Percentiles rank a stretch among this genome's conserved stretches.
Evolutionary conservation across 257 asterid species (phyloP).

Genomic region (Osmanthus fragrans): DNA sequence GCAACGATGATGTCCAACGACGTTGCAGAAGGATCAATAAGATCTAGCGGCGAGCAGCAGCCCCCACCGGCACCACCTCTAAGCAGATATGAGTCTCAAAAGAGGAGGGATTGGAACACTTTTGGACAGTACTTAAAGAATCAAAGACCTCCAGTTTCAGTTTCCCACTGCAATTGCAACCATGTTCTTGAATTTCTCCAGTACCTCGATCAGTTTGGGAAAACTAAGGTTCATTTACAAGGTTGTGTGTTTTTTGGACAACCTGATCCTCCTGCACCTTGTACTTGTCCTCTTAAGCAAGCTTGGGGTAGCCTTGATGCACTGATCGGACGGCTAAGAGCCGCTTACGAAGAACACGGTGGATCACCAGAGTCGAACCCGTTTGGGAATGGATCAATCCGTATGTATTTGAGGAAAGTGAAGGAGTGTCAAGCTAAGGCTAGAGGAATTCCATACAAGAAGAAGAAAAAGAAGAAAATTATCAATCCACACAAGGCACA

Average conservation of each 20-base stretch:
- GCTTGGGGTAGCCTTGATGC: conserved; percentile 99
- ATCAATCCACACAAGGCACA: conserved; percentile 22
- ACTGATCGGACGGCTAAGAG: conserved; percentile 79
- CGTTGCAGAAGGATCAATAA: conserved; percentile 40
- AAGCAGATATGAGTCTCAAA: conserved; percentile 88
- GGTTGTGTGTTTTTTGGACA: conserved; percentile 84
- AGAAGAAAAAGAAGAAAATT: conserved; percentile 68
- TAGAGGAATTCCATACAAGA: conserved; percentile 84
- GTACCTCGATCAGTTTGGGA: conserved; percentile 84
- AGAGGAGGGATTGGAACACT: conserved; percentile 91
- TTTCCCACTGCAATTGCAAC: conserved; percentile 65
- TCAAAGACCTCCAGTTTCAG: conserved; percentile 68
- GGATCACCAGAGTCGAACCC: conserved; percentile 80
- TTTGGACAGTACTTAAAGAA: conserved; percentile 84
- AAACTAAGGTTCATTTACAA: conserved; percentile 83
- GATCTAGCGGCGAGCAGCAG: conserved; percentile 32
- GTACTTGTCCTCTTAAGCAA: conserved; percentile 88
- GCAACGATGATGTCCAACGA: conserved; percentile 32
- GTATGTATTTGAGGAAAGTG: conserved; percentile 74
- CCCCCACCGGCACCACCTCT: conserved; percentile 36
- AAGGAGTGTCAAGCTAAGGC: conserved; percentile 92
- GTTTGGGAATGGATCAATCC: conserved; percentile 73
- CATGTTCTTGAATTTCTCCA: conserved; percentile 88
- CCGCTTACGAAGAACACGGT: conserved; percentile 93
- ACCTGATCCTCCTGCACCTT: conserved; percentile 92